Conservation (phyloP, 805 yeast species). For the Myxozyma kluyveri region DNA sequence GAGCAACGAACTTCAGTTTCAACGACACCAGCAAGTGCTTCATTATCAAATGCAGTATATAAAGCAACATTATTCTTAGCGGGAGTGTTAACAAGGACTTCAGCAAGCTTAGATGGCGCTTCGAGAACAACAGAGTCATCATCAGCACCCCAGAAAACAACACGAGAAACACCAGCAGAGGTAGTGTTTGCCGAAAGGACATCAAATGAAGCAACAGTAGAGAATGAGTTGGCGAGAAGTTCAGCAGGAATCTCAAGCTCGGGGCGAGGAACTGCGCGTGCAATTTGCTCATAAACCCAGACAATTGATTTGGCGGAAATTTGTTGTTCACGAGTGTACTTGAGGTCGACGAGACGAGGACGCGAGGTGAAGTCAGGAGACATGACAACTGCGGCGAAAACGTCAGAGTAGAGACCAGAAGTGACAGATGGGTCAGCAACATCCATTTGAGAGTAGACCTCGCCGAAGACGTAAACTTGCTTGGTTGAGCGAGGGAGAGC, state of each 20-base stretch:
- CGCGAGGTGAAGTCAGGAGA: slow-evolving; percentile 31
- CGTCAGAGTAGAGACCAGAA: slow-evolving; percentile 62
- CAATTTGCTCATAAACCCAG: slow-evolving; percentile 30
- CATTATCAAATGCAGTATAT: slow-evolving; percentile 70
- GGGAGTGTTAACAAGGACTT: slow-evolving; percentile 65
- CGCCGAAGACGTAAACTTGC: slow-evolving; percentile 67
- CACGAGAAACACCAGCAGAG: slow-evolving; percentile 32
- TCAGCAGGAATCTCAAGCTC: slow-evolving; percentile 26
- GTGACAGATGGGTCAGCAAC: slow-evolving; percentile 38
- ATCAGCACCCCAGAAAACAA: slow-evolving; percentile 68
- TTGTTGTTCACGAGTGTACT: slow-evolving; percentile 33
- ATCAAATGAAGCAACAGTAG: slow-evolving; percentile 31
- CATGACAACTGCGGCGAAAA: slow-evolving; percentile 65
- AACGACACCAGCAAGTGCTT: slow-evolving; percentile 67
- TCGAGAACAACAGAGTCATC: slow-evolving; percentile 48
- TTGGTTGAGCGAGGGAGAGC: slow-evolving; percentile 58
- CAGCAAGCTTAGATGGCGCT: slow-evolving; percentile 64
- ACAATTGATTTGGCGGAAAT: slow-evolving; percentile 22
- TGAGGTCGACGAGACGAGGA: slow-evolving; percentile 35
- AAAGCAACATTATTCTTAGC: slow-evolving; percentile 48
- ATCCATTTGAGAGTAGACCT: slow-evolving; percentile 41
- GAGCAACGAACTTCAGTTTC: slow-evolving; percentile 59
- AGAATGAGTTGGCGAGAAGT: slow-evolving; percentile 29
- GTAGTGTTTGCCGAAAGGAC: slow-evolving; percentile 44
- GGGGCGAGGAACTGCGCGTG: slow-evolving; percentile 24